These are phyloP conservation scores for Solanum lycopersicoides DNA, from an alignment of 257 asterid species.

Conservation along the genomic window DNA sequence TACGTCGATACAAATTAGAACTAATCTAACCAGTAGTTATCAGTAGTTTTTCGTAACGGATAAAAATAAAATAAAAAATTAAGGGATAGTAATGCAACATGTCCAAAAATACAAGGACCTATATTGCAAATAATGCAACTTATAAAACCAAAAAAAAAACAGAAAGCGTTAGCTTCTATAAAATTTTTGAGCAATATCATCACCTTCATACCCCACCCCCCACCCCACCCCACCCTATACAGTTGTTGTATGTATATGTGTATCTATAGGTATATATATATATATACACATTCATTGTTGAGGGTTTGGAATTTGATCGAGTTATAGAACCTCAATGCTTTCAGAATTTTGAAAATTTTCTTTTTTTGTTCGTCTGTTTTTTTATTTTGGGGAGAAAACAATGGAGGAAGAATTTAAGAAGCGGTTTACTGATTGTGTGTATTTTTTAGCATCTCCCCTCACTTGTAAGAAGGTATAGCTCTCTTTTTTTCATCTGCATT, in stretches of 20 bases:
- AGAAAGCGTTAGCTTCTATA: neutral
- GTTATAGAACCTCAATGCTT: neutral
- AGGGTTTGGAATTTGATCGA: neutral
- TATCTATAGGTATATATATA: neutral
- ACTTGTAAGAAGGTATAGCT: slow-evolving; percentile 84
- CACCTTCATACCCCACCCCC: neutral
- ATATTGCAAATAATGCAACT: neutral
- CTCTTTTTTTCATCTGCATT: neutral
- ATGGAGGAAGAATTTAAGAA: slow-evolving; percentile 60
- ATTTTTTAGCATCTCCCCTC: slow-evolving; percentile 89
- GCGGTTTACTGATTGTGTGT: slow-evolving; percentile 82
- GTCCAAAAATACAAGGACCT: neutral
- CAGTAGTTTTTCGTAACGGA: neutral
- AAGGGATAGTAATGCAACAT: neutral
- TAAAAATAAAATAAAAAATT: neutral
- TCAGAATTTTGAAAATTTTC: neutral
- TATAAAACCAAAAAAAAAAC: too few relatives aligned
- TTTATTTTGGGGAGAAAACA: neutral
- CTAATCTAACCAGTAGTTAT: neutral
- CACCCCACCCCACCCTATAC: neutral
- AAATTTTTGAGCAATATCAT: neutral
- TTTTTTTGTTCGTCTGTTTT: neutral
- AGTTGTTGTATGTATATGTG: neutral
- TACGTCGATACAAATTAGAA: neutral
- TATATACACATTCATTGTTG: neutral